Percentiles rank a stretch among this genome's conserved stretches.
phyloP scores from a whole-genome alignment of 202 grass and related monocot genomes.

The Digitaria exilis region DNA sequence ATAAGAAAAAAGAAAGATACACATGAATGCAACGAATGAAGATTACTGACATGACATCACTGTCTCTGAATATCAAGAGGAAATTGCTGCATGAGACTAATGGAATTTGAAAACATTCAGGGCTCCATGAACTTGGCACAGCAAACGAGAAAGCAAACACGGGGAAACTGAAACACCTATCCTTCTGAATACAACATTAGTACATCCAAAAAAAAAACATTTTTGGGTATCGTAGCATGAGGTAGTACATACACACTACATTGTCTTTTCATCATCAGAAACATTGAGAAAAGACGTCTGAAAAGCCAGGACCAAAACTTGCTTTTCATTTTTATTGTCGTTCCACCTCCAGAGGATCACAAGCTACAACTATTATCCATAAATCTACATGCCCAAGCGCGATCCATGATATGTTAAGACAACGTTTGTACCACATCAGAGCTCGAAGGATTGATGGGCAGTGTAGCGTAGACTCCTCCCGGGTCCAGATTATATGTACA shows the following conservation, averaged over 20 bases:
- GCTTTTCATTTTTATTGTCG: constrained; percentile 6
- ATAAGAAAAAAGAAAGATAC: not conserved
- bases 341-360: not conserved
- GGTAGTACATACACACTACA: constrained; percentile 15
- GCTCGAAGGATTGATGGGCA: too few species aligned
- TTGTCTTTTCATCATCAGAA: constrained; percentile 28
- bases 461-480: too few species aligned
- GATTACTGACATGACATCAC: not conserved
- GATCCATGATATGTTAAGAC: too few species aligned
- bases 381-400: too few species aligned
- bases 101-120: too few species aligned
- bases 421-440: too few species aligned
- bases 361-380: not conserved
- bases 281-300: constrained; percentile 5
- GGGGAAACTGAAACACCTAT: too few species aligned
- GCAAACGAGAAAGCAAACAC: too few species aligned
- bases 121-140: too few species aligned
- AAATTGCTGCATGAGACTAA: not conserved
- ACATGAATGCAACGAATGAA: not conserved
- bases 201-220: not conserved
- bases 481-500: too few species aligned
- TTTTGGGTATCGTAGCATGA: not conserved
- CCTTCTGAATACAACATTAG: not conserved
- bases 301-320: constrained; percentile 33
- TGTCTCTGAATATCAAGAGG: not conserved